Evolutionary conservation across 2,329 filamentous ascomycete genomes (phyloP).

Genomic region (Geosmithia flava): DNA sequence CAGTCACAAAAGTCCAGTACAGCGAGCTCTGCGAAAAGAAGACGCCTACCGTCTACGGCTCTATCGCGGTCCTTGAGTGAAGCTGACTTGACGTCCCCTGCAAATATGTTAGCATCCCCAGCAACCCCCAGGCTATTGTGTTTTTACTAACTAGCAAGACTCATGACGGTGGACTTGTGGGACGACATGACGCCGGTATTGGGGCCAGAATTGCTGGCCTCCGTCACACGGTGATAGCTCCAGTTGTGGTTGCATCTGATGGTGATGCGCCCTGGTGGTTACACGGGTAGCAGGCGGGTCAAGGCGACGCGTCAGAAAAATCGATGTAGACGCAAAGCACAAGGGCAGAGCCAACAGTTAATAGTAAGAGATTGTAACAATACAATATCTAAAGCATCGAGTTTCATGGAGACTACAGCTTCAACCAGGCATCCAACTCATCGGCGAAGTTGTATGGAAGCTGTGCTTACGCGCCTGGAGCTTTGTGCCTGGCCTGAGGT

Average conservation of each 20-base stretch:
- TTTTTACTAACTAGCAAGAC: constrained; percentile 16
- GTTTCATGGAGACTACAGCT: background rate
- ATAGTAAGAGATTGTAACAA: background rate
- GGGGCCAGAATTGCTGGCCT: background rate
- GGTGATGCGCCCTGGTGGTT: background rate
- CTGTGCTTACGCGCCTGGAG: background rate
- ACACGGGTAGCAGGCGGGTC: background rate
- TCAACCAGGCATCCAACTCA: background rate
- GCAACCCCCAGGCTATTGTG: background rate
- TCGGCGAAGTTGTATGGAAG: background rate
- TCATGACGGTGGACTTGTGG: constrained; percentile 19
- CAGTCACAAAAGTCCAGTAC: background rate
- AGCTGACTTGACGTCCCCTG: constrained; percentile 21
- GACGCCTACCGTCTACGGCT: constrained; percentile 24
- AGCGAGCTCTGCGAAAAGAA: background rate
- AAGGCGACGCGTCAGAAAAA: background rate
- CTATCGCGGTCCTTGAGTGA: constrained; percentile 23
- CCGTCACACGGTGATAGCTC: background rate
- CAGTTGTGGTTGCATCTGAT: background rate
- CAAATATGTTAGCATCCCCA: background rate
- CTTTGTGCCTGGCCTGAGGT: background rate
- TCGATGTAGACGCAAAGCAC: background rate
- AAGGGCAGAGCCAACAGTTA: background rate
- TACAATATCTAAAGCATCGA: background rate
- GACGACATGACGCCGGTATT: constrained; percentile 14